These are phyloP conservation scores for Mortierella sp. DNA, from an alignment of 371 early-diverging fungal species.

Conservation along the genomic window DNA sequence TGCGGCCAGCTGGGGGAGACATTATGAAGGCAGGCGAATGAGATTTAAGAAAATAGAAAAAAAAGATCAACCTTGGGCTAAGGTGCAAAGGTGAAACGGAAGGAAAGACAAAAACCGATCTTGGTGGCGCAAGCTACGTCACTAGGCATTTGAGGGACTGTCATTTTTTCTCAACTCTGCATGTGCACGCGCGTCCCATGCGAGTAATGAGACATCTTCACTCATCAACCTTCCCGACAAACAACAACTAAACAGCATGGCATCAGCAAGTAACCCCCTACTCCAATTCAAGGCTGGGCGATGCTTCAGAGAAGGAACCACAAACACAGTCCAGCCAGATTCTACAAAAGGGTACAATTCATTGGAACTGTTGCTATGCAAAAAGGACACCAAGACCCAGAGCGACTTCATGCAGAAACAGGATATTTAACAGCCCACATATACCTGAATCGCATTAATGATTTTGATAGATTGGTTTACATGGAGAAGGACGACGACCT, in stretches of 20 bases:
- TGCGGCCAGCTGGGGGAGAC: not conserved
- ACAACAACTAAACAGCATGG: slow-evolving; percentile 16
- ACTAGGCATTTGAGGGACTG: no score
- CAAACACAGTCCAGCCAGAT: slow-evolving; percentile 76
- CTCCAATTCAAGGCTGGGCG: slow-evolving; percentile 86
- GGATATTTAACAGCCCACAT: not conserved
- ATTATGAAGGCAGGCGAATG: not conserved
- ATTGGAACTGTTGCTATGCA: not conserved
- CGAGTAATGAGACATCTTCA: not conserved
- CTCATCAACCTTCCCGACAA: not conserved
- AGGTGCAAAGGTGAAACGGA: not conserved
- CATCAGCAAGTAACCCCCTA: slow-evolving; percentile 47
- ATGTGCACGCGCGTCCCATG: not conserved
- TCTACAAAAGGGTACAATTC: slow-evolving; percentile 73
- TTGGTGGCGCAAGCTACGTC: no score
- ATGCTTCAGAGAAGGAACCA: slow-evolving; percentile 75
- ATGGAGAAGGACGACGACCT: slow-evolving; percentile 77
- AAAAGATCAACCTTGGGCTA: not conserved
- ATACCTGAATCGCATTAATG: not conserved
- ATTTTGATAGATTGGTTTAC: slow-evolving; percentile 60
- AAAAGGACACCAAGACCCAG: no score
- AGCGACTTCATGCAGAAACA: not conserved
- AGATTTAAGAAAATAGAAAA: not conserved
- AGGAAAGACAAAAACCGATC: not conserved
- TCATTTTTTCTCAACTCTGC: no score